These are phyloP conservation scores for Helotiales sp. DNA, from an alignment of 2,329 filamentous ascomycete genomes.

Conservation along the genomic window DNA sequence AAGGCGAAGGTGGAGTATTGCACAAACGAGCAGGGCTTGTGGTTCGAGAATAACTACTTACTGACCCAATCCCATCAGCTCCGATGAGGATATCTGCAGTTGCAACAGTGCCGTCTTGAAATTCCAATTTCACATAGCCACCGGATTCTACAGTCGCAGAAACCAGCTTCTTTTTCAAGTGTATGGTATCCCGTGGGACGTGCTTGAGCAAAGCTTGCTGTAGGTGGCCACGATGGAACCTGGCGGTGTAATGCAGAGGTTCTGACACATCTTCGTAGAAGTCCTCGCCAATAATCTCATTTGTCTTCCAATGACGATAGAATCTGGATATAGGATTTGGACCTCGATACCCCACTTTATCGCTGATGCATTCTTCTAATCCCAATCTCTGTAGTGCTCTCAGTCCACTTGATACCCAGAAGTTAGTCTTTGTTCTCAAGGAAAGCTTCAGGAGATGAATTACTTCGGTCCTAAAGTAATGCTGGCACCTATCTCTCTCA, in stretches of 20 bases:
- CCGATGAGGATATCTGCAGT: constrained; percentile 44
- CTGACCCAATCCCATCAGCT: constrained; percentile 47
- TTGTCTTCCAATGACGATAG: constrained; percentile 47
- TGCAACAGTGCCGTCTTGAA: constrained; percentile 41
- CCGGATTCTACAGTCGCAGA: constrained; percentile 21
- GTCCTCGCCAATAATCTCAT: constrained; percentile 45
- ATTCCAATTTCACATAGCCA: constrained; percentile 38
- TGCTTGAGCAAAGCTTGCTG: constrained; percentile 44
- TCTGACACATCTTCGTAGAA: constrained; percentile 41
- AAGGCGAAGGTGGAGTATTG: not conserved
- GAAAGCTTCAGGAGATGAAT: not conserved
- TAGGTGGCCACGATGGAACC: constrained; percentile 46
- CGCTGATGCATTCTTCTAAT: constrained; percentile 43
- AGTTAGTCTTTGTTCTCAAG: too few relatives aligned
- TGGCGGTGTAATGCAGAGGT: constrained; percentile 43
- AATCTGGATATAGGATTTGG: constrained; percentile 41
- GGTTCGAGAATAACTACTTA: constrained; percentile 30
- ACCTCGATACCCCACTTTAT: constrained; percentile 44
- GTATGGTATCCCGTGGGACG: constrained; percentile 41
- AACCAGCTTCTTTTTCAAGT: constrained; percentile 42
- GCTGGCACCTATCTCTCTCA: constrained; percentile 47
- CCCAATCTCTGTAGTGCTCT: constrained; percentile 45
- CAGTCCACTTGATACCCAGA: constrained; percentile 36
- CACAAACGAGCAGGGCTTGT: not conserved
- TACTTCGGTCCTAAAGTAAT: constrained; percentile 47